Percentiles rank a stretch among this genome's conserved stretches.
phyloP scores from a whole-genome alignment of 1,284 basidiomycete species.

The Ganoderma multipileum region DNA sequence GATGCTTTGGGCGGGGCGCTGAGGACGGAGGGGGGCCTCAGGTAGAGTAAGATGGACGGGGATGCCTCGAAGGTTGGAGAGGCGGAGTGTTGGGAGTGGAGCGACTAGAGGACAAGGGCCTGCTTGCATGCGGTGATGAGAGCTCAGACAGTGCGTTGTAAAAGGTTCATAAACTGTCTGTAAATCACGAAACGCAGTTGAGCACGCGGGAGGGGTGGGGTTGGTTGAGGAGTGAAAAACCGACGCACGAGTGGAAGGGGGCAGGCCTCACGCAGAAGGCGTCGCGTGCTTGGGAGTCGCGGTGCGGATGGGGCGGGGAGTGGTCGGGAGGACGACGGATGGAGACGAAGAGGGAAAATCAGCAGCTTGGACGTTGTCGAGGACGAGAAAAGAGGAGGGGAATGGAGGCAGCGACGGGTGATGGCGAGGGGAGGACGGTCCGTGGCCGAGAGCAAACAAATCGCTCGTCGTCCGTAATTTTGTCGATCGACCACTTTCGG shows the following conservation, averaged over 20 bases:
- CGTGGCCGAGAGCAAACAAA: conserved; percentile 36
- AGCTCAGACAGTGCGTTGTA: conserved; percentile 36
- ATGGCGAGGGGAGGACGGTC: conserved; percentile 34
- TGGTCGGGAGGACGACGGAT: not conserved
- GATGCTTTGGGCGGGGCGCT: conserved; percentile 44
- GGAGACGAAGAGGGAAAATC: conserved; percentile 1
- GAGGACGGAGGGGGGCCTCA: conserved; percentile 46
- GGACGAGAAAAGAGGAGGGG: conserved; percentile 14
- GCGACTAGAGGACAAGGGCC: conserved; percentile 45
- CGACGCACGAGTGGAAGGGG: conserved; percentile 23
- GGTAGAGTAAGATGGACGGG: conserved; percentile 43
- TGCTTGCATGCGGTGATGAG: conserved; percentile 35
- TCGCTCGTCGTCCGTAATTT: conserved; percentile 31
- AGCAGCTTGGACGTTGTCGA: conserved; percentile 14
- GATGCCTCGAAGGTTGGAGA: conserved; percentile 36
- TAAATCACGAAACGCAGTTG: not conserved
- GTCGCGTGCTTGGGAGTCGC: conserved; percentile 6
- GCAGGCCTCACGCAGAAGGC: not conserved
- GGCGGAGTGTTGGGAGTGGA: conserved; percentile 49
- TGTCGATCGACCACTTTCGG: conserved; percentile 27
- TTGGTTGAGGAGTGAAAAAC: conserved; percentile 26
- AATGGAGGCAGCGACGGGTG: conserved; percentile 29
- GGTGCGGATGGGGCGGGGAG: not conserved
- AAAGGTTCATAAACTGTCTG: conserved; percentile 40
- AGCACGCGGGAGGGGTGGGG: conserved; percentile 13